Base-by-base conservation (phyloP, 768 basidiomycete species). In the Leccinellum luteum region DNA sequence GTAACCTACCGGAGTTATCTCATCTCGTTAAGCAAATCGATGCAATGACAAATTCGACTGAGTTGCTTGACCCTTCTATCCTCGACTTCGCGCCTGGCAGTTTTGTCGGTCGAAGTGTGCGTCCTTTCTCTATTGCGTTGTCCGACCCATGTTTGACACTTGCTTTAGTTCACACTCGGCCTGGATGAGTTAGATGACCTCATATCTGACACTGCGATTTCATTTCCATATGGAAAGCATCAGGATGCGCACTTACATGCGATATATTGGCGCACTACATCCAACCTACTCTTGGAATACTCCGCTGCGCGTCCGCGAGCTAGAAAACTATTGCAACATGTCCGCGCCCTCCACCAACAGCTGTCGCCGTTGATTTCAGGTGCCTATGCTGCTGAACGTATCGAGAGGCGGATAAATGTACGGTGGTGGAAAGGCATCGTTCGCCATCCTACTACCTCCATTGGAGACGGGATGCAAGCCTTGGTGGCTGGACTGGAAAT, bases 221-320 rank as follows among this genome's bases (percentile, higher is more conserved):
- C 48, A 8, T n/a, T 15, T 27, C 47, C 34, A 32, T 47, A 45
- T 3, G 48, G 32, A 41, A 32, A 52, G 1, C 17, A 45, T 19
- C 61, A 54, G 13, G 61, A 66, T 12, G 50, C 49, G 27, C 68
- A 54, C 21, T 54, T 69, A 14, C 55, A 64, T 34, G 70, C 64
- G 4, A 63, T 74, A 49, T 71, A 62, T 50, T 67, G 60, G 61
- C 72, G 67, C 27, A 67, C 69, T 4, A 45, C 70, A 1, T 72
- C 72, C 4, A 72, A 69, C 43, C 67, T 72, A 15, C 64, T 73
- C 19, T 55, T 72, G 25, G 72, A 72, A 55, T 74, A 72, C 54
- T 69, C 71, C 5, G 69, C 69, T 27, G 63, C 65, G 15, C 66
- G 67, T 32, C 62, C 56, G 7, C 73, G 63, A 14, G 59, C 55